phyloP scores from a whole-genome alignment of 2,329 filamentous ascomycete species.

The Acarospora socialis region DNA sequence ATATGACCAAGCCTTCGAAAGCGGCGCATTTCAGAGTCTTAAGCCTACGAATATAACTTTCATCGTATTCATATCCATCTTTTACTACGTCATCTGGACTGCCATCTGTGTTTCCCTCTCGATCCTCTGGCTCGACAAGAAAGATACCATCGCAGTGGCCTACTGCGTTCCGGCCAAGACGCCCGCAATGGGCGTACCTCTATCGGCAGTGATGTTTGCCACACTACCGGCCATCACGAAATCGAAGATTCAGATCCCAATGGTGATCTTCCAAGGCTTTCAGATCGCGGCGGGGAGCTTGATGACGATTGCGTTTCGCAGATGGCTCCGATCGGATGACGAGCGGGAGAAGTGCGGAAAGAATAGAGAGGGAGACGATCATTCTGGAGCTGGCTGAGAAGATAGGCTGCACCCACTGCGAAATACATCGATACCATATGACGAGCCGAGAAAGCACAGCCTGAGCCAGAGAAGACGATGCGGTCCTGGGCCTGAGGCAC shows the following conservation, averaged over 20 bases:
- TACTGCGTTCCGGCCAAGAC: conserved; percentile 64
- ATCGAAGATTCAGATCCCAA: conserved; percentile 48
- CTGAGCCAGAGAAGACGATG: no score
- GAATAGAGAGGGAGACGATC: no score
- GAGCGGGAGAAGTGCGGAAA: not conserved
- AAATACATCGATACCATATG: no score
- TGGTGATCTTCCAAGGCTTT: conserved; percentile 41
- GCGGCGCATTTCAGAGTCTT: conserved; percentile 44
- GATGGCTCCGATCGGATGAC: conserved; percentile 21
- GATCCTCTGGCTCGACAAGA: conserved; percentile 39
- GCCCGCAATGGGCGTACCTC: conserved; percentile 53
- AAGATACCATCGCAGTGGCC: conserved; percentile 54
- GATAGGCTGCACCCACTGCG: no score
- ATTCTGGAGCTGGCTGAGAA: no score
- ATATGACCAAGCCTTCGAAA: conserved; percentile 52
- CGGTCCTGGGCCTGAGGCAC: no score
- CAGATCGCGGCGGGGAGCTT: conserved; percentile 29
- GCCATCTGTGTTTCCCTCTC: conserved; percentile 44
- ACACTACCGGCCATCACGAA: conserved; percentile 39
- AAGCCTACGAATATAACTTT: conserved; percentile 49
- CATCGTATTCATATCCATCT: conserved; percentile 53
- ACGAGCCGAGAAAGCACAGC: no score
- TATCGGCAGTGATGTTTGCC: conserved; percentile 54
- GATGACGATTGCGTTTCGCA: conserved; percentile 27
- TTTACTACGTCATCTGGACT: conserved; percentile 48